Evolutionary conservation across 352 stramenopile species (phyloP).

Genomic region (Phytophthora tubulina): DNA sequence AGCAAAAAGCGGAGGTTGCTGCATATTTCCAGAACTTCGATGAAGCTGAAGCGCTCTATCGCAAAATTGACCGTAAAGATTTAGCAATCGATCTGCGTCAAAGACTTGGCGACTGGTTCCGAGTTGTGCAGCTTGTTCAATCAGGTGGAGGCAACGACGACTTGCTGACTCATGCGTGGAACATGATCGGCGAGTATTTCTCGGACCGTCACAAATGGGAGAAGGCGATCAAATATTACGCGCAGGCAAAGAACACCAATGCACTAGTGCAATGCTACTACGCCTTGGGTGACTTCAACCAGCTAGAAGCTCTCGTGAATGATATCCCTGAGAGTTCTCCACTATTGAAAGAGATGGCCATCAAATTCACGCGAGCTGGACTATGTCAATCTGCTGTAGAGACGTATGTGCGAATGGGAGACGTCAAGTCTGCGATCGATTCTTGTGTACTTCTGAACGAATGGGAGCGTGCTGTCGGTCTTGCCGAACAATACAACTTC

Average conservation of each 20-base stretch:
- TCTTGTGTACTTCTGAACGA: conserved; percentile 94
- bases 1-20: conserved; percentile 92
- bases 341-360: conserved; percentile 86
- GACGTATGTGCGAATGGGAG: conserved; percentile 89
- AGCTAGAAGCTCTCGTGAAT: conserved; percentile 86
- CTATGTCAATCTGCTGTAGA: conserved; percentile 86
- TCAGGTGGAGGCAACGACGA: conserved; percentile 84
- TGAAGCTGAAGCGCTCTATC: conserved; percentile 92
- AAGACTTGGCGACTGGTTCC: conserved; percentile 93
- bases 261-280: conserved; percentile 93
- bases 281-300: conserved; percentile 88
- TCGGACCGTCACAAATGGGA: conserved; percentile 92
- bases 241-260: conserved; percentile 79
- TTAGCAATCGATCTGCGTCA: conserved; percentile 92
- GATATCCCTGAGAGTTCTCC: conserved; percentile 85
- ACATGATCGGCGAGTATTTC: conserved; percentile 94
- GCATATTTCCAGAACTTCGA: conserved; percentile 94
- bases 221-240: conserved; percentile 94
- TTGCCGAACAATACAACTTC: conserved; percentile 94
- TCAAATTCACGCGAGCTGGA: conserved; percentile 90
- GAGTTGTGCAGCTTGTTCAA: conserved; percentile 89
- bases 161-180: conserved; percentile 83
- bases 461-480: conserved; percentile 90
- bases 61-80: conserved; percentile 95
- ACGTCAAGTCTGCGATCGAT: conserved; percentile 94